Conservation (phyloP, 257 asterid genomes). For the Ajuga chamaepitys region DNA sequence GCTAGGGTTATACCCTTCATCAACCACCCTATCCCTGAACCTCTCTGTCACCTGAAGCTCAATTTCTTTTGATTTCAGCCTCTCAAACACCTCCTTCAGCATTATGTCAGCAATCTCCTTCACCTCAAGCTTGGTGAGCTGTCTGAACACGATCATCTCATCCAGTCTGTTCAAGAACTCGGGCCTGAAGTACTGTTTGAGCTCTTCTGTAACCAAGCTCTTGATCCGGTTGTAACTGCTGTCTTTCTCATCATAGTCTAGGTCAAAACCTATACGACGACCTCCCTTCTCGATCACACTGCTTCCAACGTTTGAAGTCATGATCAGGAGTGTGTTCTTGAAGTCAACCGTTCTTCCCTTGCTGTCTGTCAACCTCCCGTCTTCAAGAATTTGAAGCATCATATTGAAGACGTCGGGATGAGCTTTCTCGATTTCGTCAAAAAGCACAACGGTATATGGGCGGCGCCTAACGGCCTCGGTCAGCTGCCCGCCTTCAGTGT, state of each 20-base stretch:
- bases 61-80: conserved; percentile 49
- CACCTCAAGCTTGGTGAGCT: conserved; percentile 61
- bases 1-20: conserved; percentile 62
- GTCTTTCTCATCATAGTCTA: conserved; percentile 57
- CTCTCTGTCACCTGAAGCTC: conserved; percentile 57
- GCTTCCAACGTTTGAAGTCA: conserved; percentile 79
- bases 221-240: conserved; percentile 61
- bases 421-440: conserved; percentile 84
- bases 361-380: conserved; percentile 79
- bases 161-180: conserved; percentile 79
- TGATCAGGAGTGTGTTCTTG: conserved; percentile 73
- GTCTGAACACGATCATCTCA: conserved; percentile 73
- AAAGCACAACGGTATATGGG: conserved; percentile 69
- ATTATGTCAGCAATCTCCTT: conserved; percentile 73
- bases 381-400: conserved; percentile 87
- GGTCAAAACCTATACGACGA: conserved; percentile 52
- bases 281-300: conserved; percentile 65
- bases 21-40: conserved; percentile 61
- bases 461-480: conserved; percentile 76
- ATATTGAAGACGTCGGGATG: conserved; percentile 74
- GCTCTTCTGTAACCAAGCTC: conserved; percentile 50
- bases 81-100: conserved; percentile 60
- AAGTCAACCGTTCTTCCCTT: conserved; percentile 78
- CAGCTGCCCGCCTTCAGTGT: conserved; percentile 74
- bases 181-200: conserved; percentile 70